Evolutionary conservation across 108 stramenopile genomes (phyloP), one percentile per base, ranked within the genome.

Genomic region (Pseudonitzschia multiseries): DNA sequence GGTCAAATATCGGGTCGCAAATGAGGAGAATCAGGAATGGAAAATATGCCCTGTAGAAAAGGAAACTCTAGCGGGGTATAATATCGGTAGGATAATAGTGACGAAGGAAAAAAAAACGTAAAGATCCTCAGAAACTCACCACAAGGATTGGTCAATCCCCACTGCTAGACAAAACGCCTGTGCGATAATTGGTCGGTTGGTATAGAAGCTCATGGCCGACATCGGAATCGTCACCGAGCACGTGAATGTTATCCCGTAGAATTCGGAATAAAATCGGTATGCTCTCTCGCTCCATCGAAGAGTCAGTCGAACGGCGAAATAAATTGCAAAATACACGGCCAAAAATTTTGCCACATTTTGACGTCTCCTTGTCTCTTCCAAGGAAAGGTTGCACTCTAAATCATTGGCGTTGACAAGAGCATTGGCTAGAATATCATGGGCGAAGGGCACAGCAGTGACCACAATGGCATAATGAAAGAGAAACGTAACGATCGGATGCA

Each of bases 101-200:
- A 36, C 36, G 6, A 36, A 10, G 46, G 12, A 33, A 17, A 24
- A 40, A 51, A 52, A 33, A 9, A 14, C 24, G 32, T 0, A 41
- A n/a, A 57, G 31, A 29, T 29, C 14, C 31, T n/a, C 32, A 50
- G 12, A 68, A 15, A 62, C 83, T 67, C 87, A 94, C 93, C 93
- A 94, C 15, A 94, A 67, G 8, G 91, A 44, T 57, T 94, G 93
- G 70, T 94, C 90, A 51, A 94, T 91, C 21, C 87, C 84, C 17
- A 90, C 88, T 17, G 88, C 81, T 8, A 93, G 66, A 70, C 86
- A 86, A 74, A 69, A 84, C 20, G 89, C 75, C 20, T 83, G 74
- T 21, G 84, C 83, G n/a, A 89, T 68, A 13, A 87, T 57, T 15
- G 86, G 88, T 31, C 88, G 77, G n/a, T 81, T 62, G 57, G 61